Base-by-base conservation (phyloP, 768 basidiomycete genomes). In the Multifurca ochricompacta region DNA sequence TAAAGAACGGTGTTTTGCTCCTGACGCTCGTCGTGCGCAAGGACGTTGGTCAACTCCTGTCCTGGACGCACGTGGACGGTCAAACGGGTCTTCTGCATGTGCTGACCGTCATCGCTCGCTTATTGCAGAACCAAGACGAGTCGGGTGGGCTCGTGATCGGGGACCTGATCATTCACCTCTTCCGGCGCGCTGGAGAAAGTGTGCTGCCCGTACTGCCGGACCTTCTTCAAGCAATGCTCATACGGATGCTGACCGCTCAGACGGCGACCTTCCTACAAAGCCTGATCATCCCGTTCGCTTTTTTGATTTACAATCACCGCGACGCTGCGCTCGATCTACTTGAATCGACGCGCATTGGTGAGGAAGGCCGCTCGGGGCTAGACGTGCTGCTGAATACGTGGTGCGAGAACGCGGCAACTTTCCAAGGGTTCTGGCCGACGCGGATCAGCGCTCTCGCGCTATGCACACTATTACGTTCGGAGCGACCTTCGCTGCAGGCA, bases 211-310 rank as follows among this genome's bases (percentile, higher is more conserved):
- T 93, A 6, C 77, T 98, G 16, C 91, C 92, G 2, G 84, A 91
- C 59, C 76, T 99, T 14, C 72, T 97, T 40, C 82, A 83, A 51
- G 91, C 91, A 1, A 85, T 99, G 79, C 76, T 91, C 0, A 71
- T 70, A 8, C 79, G 94, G 2, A 87, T 99, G 79, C 74, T 76
- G 11, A 84, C 77, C 0, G 94, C 95, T 0, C 83, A 87, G 70
- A 94, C 94, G 1, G 88, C 92, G 0, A 90, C 87, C 2, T 97
- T 95, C 76, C 73, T 88, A 13, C 95, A 94, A 87, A 92, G 89
- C 62, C 77, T 99, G 11, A 77, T 94, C 48, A 75, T 97, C 19
- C 96, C 96, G 0, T 95, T 98, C 67, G 89, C 92, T 1, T 97
- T 94, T 74, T 74, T 99, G 19, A 83, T 97, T 62, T 80, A 91